These are phyloP conservation scores for Moesziomyces globuligerus DNA, from an alignment of 1,284 basidiomycete species.

Conservation along the genomic window DNA sequence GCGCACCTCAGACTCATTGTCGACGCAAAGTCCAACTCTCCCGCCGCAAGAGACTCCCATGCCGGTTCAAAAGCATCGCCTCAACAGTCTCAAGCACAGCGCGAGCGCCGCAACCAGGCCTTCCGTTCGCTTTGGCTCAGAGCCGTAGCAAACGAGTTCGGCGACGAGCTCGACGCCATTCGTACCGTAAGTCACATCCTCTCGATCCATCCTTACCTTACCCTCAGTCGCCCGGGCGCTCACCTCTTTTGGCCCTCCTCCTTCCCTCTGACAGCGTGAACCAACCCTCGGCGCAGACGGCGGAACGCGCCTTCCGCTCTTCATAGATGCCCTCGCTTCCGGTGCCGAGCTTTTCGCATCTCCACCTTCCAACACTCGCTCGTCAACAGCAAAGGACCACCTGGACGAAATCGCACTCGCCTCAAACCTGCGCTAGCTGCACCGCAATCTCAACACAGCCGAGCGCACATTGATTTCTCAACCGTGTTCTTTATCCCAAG, in stretches of 20 bases:
- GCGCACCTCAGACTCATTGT: slow-evolving; percentile 27
- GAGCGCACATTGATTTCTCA: no score
- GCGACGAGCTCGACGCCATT: slow-evolving; percentile 51
- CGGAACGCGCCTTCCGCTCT: slow-evolving; percentile 49
- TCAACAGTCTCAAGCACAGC: slow-evolving; percentile 16
- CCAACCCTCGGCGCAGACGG: slow-evolving; percentile 48
- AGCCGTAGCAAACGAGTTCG: slow-evolving; percentile 55
- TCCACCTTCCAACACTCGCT: neutral
- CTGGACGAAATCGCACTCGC: slow-evolving; percentile 30
- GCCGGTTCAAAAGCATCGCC: neutral
- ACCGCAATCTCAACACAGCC: no score
- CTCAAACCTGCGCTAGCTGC: slow-evolving; percentile 8
- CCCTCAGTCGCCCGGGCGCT: neutral
- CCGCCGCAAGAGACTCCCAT: neutral
- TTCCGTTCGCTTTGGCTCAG: slow-evolving; percentile 56
- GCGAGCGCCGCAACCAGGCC: slow-evolving; percentile 28
- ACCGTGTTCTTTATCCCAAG: no score
- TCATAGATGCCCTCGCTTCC: slow-evolving; percentile 53
- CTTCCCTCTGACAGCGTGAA: slow-evolving; percentile 19
- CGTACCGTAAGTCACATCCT: slow-evolving; percentile 28
- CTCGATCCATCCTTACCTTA: neutral
- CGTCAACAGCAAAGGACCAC: neutral
- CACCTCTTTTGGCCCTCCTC: slow-evolving; percentile 2
- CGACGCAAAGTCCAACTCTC: slow-evolving; percentile 12
- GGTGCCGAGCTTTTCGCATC: slow-evolving; percentile 46